Evolutionary conservation across 108 stramenopile genomes (phyloP).

Genomic region (Nitzschia palea): DNA sequence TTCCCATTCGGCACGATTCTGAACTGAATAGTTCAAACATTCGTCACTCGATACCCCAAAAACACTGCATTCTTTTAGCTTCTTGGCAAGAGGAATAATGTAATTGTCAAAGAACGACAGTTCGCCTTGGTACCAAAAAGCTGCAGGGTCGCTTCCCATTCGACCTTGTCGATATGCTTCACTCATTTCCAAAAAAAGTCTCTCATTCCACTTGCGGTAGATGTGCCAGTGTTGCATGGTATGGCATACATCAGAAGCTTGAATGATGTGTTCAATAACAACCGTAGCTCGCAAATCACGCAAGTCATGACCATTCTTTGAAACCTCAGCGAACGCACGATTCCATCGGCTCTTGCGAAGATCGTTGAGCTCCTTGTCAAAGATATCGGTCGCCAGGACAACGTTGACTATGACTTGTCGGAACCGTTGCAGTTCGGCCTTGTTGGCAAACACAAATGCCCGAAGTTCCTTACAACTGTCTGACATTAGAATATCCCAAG

Average conservation of each 20-base stretch:
- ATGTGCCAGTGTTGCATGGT: slow-evolving; percentile 58
- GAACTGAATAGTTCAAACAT: slow-evolving; percentile 16
- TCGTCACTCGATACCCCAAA: slow-evolving; percentile 26
- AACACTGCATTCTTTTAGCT: slow-evolving; percentile 32
- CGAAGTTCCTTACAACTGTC: slow-evolving; percentile 31
- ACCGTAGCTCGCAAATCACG: slow-evolving; percentile 35
- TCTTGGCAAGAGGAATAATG: slow-evolving; percentile 27
- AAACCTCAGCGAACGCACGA: slow-evolving; percentile 27
- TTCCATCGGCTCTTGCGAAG: slow-evolving; percentile 31
- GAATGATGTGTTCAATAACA: slow-evolving; percentile 54
- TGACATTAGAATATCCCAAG: slow-evolving; percentile 44
- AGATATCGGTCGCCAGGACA: slow-evolving; percentile 24
- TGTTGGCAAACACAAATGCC: slow-evolving; percentile 5
- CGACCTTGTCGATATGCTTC: slow-evolving; percentile 35
- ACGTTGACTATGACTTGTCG: slow-evolving; percentile 16
- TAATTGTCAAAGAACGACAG: slow-evolving; percentile 38
- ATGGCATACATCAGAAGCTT: slow-evolving; percentile 54
- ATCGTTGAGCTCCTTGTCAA: slow-evolving; percentile 23
- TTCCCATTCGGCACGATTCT: too few species aligned
- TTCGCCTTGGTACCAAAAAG: slow-evolving; percentile 44
- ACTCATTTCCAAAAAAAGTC: slow-evolving; percentile 44
- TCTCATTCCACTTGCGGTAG: slow-evolving; percentile 53
- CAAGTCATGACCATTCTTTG: too few species aligned
- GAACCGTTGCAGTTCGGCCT: slow-evolving; percentile 15
- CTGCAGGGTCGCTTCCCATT: slow-evolving; percentile 37